Evolutionary conservation across 768 basidiomycete species (phyloP).

Genomic region (Collybia nuda): DNA sequence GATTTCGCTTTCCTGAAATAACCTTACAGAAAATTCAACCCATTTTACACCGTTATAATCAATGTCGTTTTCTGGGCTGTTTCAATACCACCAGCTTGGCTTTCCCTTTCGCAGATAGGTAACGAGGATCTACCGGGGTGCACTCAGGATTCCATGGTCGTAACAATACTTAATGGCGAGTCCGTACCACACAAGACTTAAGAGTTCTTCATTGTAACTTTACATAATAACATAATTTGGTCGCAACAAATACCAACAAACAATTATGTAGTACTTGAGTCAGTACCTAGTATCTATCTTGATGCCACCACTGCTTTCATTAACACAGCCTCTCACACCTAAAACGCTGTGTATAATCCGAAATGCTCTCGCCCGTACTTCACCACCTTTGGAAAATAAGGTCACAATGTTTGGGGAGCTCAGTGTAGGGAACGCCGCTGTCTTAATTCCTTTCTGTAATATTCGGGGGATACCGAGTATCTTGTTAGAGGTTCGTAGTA

Average conservation of each 20-base stretch:
- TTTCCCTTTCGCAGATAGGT: conserved; percentile 9
- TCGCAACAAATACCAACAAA: too few relatives aligned
- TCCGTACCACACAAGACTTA: too few relatives aligned
- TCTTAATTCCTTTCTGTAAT: conserved; percentile 79
- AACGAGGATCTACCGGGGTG: conserved; percentile 2
- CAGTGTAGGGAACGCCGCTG: conserved; percentile 51
- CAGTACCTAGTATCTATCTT: background rate
- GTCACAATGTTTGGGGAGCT: background rate
- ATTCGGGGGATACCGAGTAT: conserved; percentile 65
- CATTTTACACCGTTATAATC: conserved; percentile 12
- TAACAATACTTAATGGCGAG: too few relatives aligned
- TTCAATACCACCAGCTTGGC: conserved; percentile 12
- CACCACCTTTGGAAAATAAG: conserved; percentile 8
- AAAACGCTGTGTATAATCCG: conserved; percentile 32
- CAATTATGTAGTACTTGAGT: conserved; percentile 1
- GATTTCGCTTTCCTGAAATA: background rate
- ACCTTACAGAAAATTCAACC: conserved; percentile 10
- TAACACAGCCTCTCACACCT: conserved; percentile 40
- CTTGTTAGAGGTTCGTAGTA: conserved; percentile 69
- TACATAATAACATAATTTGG: too few relatives aligned
- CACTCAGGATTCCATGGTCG: background rate
- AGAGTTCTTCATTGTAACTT: too few relatives aligned
- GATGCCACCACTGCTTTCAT: conserved; percentile 22
- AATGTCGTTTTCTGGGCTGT: conserved; percentile 11
- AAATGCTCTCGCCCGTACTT: conserved; percentile 8